Percentiles rank a stretch among this genome's conserved stretches.
Conservation (phyloP, 2,329 filamentous ascomycete genomes). For the Trichoderma polysporum region DNA sequence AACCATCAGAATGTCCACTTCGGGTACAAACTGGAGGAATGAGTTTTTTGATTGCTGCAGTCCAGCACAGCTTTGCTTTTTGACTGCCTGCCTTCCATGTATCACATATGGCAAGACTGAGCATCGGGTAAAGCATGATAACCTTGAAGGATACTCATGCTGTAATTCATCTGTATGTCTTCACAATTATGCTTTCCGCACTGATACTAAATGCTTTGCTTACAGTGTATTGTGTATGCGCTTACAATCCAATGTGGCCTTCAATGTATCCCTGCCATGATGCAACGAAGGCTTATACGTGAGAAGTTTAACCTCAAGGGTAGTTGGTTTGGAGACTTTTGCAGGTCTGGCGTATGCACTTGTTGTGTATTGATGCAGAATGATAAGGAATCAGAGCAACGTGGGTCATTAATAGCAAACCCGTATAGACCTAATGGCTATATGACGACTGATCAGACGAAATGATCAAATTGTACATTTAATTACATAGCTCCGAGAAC, state of each 20-base stretch:
- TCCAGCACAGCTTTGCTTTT: constrained; percentile 44
- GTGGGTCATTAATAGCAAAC: constrained; percentile 30
- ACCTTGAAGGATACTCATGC: constrained; percentile 45
- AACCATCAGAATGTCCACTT: not conserved
- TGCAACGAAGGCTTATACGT: constrained; percentile 48
- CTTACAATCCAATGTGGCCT: constrained; percentile 41
- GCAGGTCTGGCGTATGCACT: constrained; percentile 45
- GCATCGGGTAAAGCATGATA: constrained; percentile 43
- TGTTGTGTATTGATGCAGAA: constrained; percentile 47
- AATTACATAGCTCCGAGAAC: no score
- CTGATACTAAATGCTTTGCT: not conserved
- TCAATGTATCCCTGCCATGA: constrained; percentile 43
- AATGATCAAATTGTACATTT: no score
- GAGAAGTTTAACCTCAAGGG: constrained; percentile 48
- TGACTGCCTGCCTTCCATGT: constrained; percentile 47
- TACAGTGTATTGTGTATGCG: constrained; percentile 45
- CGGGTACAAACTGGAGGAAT: constrained; percentile 37
- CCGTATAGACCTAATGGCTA: constrained; percentile 25
- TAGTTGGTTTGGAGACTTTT: constrained; percentile 43
- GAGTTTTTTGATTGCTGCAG: constrained; percentile 46
- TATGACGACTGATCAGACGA: no score
- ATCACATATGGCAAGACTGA: constrained; percentile 50
- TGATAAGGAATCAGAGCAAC: constrained; percentile 47
- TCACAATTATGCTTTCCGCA: not conserved
- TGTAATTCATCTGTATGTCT: constrained; percentile 47